phyloP scores from a whole-genome alignment of 352 stramenopile genomes.

The Phytophthora ohioensis region DNA sequence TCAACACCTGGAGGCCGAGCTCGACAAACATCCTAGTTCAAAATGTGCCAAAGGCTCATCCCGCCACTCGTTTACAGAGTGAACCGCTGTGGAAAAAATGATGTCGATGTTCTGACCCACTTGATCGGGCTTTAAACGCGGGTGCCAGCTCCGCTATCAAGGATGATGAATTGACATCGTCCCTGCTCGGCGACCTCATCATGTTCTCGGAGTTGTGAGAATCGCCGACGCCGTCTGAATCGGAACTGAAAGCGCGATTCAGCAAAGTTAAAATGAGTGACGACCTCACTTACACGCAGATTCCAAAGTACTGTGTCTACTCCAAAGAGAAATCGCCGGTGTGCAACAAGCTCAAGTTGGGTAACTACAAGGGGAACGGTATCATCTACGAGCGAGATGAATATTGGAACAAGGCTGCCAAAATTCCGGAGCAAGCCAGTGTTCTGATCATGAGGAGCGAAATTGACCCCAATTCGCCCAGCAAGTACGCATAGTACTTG shows the following conservation, averaged over 20 bases:
- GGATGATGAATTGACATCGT: conserved; percentile 11
- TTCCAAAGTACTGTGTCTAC: background rate
- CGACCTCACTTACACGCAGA: background rate
- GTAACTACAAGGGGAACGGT: background rate
- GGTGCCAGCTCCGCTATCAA: background rate
- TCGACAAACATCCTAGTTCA: conserved; percentile 29
- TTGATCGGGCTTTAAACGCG: conserved; percentile 9
- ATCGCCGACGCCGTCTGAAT: conserved; percentile 18
- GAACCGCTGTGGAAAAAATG: conserved; percentile 33
- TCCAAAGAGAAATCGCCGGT: background rate
- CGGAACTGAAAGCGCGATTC: background rate
- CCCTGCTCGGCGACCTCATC: conserved; percentile 49
- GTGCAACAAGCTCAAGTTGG: background rate
- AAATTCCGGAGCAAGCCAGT: background rate
- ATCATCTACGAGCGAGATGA: background rate
- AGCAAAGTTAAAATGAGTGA: background rate
- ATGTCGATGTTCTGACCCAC: conserved; percentile 26
- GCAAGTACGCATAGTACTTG: background rate
- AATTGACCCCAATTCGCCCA: background rate
- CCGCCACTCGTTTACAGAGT: conserved; percentile 41
- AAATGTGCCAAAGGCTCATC: conserved; percentile 34
- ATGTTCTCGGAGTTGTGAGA: conserved; percentile 51
- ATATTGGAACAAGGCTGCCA: background rate
- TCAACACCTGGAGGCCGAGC: background rate
- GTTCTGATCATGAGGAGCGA: background rate